These are phyloP conservation scores for Deakozyma indianensis DNA, from an alignment of 805 yeast genomes.

Conservation along the genomic window DNA sequence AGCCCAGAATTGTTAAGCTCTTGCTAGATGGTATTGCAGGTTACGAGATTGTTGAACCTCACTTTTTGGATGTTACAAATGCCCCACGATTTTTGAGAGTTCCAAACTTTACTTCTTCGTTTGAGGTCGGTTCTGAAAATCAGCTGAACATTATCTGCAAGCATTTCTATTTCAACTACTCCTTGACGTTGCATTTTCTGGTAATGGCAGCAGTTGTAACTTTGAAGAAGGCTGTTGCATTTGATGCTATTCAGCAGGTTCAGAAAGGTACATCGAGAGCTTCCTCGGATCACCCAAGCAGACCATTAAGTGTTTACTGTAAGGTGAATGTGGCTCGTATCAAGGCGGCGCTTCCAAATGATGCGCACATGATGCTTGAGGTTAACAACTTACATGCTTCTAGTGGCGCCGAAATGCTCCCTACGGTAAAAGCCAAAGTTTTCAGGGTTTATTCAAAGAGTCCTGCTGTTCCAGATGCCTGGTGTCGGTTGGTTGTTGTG, in stretches of 20 bases:
- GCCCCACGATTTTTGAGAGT: slow-evolving; percentile 12
- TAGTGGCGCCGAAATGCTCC: slow-evolving; percentile 17
- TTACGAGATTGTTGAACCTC: slow-evolving; percentile 14
- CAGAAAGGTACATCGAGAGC: not conserved
- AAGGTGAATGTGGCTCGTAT: slow-evolving; percentile 17
- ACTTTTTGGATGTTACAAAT: slow-evolving; percentile 9
- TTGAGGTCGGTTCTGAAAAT: slow-evolving; percentile 9
- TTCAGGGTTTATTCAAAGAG: slow-evolving; percentile 34
- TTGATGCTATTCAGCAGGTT: slow-evolving; percentile 3
- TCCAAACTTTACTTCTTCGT: slow-evolving; percentile 15
- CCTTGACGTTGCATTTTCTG: slow-evolving; percentile 29
- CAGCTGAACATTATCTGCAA: slow-evolving; percentile 12
- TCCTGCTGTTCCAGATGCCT: slow-evolving; percentile 27
- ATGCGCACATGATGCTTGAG: slow-evolving; percentile 34
- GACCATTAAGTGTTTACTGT: slow-evolving; percentile 15
- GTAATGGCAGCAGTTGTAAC: slow-evolving; percentile 31
- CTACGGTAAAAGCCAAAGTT: slow-evolving; percentile 22
- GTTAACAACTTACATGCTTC: slow-evolving; percentile 21
- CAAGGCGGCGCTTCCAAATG: slow-evolving; percentile 31
- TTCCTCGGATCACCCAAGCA: not conserved
- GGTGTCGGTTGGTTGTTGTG: slow-evolving; percentile 23
- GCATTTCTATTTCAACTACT: slow-evolving; percentile 13
- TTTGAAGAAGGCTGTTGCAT: slow-evolving; percentile 26
- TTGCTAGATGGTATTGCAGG: slow-evolving; percentile 14
- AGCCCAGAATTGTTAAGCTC: slow-evolving; percentile 4